phyloP scores from a whole-genome alignment of 176 grass and related monocot species.

The Coix lacrymajobi region DNA sequence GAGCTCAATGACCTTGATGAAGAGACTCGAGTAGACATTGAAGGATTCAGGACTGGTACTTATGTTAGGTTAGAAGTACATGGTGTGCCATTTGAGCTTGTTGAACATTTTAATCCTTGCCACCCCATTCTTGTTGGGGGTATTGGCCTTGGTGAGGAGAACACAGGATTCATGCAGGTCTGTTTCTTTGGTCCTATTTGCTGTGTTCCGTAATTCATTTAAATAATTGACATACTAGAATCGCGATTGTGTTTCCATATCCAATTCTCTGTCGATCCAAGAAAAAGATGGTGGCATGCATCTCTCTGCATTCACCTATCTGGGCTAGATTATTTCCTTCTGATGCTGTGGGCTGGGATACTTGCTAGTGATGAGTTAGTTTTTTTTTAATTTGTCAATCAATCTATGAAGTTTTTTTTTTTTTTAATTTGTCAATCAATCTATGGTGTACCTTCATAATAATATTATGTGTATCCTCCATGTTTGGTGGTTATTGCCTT shows the following conservation, averaged over 20 bases:
- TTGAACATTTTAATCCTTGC: constrained; percentile 87
- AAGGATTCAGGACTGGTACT: constrained; percentile 87
- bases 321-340: not conserved
- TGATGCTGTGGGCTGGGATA: not conserved
- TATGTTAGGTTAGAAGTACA: constrained; percentile 90
- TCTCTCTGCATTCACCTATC: not conserved
- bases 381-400: not conserved
- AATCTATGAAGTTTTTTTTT: not conserved
- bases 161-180: constrained; percentile 96
- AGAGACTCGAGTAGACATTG: constrained; percentile 71
- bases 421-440: not conserved
- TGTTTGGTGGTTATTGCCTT: not conserved
- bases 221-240: not conserved
- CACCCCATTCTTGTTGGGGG: constrained; percentile 92
- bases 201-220: not conserved
- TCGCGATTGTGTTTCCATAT: not conserved
- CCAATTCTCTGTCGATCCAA: not conserved
- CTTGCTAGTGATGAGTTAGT: not conserved
- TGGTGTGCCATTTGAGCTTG: constrained; percentile 86
- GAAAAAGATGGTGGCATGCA: not conserved
- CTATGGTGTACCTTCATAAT: not conserved
- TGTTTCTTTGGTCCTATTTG: constrained; percentile 29
- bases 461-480: constrained; percentile 7
- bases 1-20: constrained; percentile 93
- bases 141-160: constrained; percentile 87